A percentile compares a stretch with the other conserved stretches of the same genome.
These are phyloP conservation scores for Melocanna baccifera DNA, from an alignment of 176 grass and related monocot species.

Conservation along the genomic window DNA sequence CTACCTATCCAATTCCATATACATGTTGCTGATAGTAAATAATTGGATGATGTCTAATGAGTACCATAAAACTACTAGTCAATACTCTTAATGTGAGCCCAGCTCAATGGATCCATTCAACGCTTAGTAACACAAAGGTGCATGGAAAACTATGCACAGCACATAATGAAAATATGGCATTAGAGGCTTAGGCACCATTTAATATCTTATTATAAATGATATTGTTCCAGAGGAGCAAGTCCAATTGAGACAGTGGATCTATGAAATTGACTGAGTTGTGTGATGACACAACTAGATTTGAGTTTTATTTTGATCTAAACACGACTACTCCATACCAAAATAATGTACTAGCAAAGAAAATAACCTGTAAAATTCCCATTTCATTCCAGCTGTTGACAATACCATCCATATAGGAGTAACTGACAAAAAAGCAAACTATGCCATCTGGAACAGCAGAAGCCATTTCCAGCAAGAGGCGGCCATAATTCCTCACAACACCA, in stretches of 20 bases:
- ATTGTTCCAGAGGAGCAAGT: constrained; percentile 4
- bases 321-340: constrained; percentile 16
- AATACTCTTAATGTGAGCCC: constrained; percentile 13
- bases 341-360: constrained; percentile 22
- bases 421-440: constrained; percentile 96
- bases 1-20: not conserved
- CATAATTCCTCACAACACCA: constrained; percentile 96
- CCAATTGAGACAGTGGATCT: not conserved
- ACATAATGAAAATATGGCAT: constrained; percentile 6
- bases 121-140: not conserved
- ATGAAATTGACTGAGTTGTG: not conserved
- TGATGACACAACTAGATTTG: not conserved
- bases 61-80: not conserved
- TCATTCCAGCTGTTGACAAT: constrained; percentile 97
- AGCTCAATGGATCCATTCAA: not conserved
- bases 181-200: constrained; percentile 12
- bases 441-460: constrained; percentile 87
- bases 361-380: constrained; percentile 95
- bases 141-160: not conserved
- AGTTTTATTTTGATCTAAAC: not conserved
- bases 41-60: not conserved
- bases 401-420: constrained; percentile 98
- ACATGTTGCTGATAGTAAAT: not conserved
- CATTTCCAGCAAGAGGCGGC: constrained; percentile 88
- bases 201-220: not conserved